Evolutionary conservation across 768 basidiomycete genomes (phyloP), one percentile per base, ranked within the genome.

Genomic region (Podaxis sp.): DNA sequence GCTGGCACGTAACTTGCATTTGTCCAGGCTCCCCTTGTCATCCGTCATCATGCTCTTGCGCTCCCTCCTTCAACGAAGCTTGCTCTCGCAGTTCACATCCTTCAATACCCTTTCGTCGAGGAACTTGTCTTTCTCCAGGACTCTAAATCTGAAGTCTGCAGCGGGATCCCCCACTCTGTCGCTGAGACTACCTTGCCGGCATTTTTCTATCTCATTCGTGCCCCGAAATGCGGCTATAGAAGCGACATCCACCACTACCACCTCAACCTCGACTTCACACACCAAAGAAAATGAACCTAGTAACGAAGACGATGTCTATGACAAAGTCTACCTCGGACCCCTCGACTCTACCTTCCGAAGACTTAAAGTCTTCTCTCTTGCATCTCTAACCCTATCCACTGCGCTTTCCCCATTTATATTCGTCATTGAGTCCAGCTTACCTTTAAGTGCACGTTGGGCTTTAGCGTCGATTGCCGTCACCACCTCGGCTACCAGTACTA

Each of bases 341-440:
- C 76, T 93, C 40, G 74, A 86, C 0, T 70, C 77, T 47, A 90
- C 92, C 1, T 93, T 91, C 76, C 82, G 85, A 58, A 82, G 83
- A 23, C 81, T 94, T 59, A 94, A 95, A 71, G 72, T 91, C 7
- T 93, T 95, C 76, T 94, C 92, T 11, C 74, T 95, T 0, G 83
- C 86, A 23, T 93, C 93, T 0, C 80, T 95, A 50, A 79, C 79
- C 2, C 79, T 92, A 52, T 87, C 90, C 9, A 73, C 79, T 61
- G 78, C 83, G 3, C 76, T 95, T 66, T 78, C 89, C 1, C 93
- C 93, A 1, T 86, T 95, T 74, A 84, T 95, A 62, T 89, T 95
- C 72, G 69, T 91, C 55, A 78, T 95, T 65, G 91, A 94, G 62
- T 88, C 91, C 4, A 81, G 82, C 23, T 80, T 95, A 5, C 91